Evolutionary conservation across 164 flowering plant species (phyloP).

Genomic region (Kalanchoe fedtschenkoi): DNA sequence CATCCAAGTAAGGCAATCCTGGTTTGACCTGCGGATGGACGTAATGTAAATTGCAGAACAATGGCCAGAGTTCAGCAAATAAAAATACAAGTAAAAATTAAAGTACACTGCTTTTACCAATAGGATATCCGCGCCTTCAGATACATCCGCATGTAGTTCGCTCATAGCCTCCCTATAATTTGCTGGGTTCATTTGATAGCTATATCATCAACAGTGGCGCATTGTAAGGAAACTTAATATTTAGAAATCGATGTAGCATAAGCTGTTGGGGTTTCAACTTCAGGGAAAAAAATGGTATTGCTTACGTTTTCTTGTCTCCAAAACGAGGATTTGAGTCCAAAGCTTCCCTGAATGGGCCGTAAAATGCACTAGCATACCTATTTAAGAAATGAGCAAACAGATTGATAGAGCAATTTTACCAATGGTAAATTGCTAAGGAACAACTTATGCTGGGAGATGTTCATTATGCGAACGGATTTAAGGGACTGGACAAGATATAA

Average conservation of each 20-base stretch:
- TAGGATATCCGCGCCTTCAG: conserved; percentile 96
- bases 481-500: too few relatives aligned
- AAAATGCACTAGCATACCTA: conserved; percentile 96
- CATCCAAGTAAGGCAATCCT: conserved; percentile 86
- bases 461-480: too few relatives aligned
- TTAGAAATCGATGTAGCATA: not conserved
- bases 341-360: conserved; percentile 94
- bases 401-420: not conserved
- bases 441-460: too few relatives aligned
- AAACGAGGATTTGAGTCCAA: conserved; percentile 95
- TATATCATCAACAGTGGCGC: conserved; percentile 28
- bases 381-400: conserved; percentile 6
- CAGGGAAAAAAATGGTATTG: not conserved
- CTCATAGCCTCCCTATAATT: conserved; percentile 83
- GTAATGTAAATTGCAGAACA: not conserved
- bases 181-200: conserved; percentile 98
- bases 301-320: conserved; percentile 96
- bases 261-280: not conserved
- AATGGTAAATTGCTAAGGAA: not conserved
- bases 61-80: not conserved
- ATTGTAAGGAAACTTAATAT: conserved; percentile 10
- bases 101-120: conserved; percentile 49
- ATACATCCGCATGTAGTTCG: conserved; percentile 67
- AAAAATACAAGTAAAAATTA: conserved; percentile 1
- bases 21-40: conserved; percentile 81